Conservation (phyloP, 768 basidiomycete species). For the Gelatoporia subvermispora region DNA sequence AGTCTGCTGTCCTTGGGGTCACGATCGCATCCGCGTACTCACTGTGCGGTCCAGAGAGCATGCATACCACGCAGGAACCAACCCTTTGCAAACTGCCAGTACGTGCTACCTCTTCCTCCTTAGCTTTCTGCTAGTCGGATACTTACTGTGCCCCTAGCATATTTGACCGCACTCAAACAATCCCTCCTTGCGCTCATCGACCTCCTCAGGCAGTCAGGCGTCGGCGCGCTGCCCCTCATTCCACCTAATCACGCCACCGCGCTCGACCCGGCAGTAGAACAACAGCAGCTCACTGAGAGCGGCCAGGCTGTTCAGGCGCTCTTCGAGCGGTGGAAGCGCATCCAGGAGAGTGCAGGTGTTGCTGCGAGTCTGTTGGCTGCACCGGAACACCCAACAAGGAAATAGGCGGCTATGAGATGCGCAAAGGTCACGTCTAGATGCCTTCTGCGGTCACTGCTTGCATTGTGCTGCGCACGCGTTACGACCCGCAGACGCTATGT, state of each 20-base stretch:
- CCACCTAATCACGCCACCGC: constrained; percentile 3
- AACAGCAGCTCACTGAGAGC: constrained; percentile 37
- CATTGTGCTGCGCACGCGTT: too few relatives aligned
- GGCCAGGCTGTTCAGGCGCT: constrained; percentile 37
- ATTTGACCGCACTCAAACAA: constrained; percentile 48
- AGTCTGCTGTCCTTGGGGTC: constrained; percentile 17
- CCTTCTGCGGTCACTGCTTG: too few relatives aligned
- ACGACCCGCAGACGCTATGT: too few relatives aligned
- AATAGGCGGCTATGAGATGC: neutral
- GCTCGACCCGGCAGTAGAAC: constrained; percentile 29
- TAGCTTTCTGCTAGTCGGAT: neutral
- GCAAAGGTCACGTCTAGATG: too few relatives aligned
- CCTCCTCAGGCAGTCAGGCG: constrained; percentile 51
- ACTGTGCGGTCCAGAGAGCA: constrained; percentile 41
- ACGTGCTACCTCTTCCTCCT: neutral
- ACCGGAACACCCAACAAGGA: constrained; percentile 17
- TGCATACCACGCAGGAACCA: constrained; percentile 54
- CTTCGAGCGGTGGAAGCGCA: constrained; percentile 48
- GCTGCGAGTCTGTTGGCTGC: constrained; percentile 39
- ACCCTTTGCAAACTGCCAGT: constrained; percentile 55
- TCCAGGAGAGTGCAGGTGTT: constrained; percentile 53
- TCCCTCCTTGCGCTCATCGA: constrained; percentile 42
- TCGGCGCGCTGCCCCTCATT: constrained; percentile 56
- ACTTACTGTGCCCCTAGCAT: constrained; percentile 27
- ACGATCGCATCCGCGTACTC: neutral